phyloP scores from a whole-genome alignment of 169 alveolate genomes.

The Plasmodium inui region DNA sequence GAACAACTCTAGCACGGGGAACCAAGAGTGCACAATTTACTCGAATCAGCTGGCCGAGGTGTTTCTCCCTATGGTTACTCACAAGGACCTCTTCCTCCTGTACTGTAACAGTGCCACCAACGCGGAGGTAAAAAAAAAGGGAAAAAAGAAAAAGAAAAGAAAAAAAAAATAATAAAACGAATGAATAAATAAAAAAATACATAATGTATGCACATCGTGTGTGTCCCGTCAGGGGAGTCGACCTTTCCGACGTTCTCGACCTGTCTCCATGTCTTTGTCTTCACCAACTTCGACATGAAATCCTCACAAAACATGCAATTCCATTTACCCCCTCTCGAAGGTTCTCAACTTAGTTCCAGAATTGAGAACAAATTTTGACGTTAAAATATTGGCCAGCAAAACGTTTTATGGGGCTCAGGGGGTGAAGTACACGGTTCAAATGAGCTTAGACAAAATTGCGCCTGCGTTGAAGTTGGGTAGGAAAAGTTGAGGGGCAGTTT shows the following conservation, averaged over 20 bases:
- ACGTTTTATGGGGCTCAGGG: conserved; percentile 36
- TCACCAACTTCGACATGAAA: background rate
- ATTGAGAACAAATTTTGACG: conserved; percentile 17
- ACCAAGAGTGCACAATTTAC: conserved; percentile 29
- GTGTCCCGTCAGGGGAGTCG: background rate
- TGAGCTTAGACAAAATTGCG: background rate
- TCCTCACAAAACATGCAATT: background rate
- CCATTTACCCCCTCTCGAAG: background rate
- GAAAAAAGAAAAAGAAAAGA: too few species aligned
- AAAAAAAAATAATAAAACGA: too few species aligned
- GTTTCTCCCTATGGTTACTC: conserved; percentile 7
- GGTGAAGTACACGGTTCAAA: conserved; percentile 11
- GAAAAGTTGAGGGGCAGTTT: background rate
- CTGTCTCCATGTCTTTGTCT: background rate
- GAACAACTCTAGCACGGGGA: background rate
- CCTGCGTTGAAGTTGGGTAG: conserved; percentile 6
- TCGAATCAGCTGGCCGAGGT: conserved; percentile 8
- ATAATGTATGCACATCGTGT: background rate
- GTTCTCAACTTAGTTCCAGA: conserved; percentile 30
- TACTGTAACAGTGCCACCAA: conserved; percentile 50
- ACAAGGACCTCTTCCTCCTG: conserved; percentile 10
- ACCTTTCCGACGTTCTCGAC: background rate
- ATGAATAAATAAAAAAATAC: too few species aligned
- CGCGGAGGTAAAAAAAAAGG: conserved; percentile 34
- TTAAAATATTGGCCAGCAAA: conserved; percentile 15